Evolutionary conservation across 2,329 filamentous ascomycete species (phyloP).

Genomic region (Ophiostoma pallidulum): DNA sequence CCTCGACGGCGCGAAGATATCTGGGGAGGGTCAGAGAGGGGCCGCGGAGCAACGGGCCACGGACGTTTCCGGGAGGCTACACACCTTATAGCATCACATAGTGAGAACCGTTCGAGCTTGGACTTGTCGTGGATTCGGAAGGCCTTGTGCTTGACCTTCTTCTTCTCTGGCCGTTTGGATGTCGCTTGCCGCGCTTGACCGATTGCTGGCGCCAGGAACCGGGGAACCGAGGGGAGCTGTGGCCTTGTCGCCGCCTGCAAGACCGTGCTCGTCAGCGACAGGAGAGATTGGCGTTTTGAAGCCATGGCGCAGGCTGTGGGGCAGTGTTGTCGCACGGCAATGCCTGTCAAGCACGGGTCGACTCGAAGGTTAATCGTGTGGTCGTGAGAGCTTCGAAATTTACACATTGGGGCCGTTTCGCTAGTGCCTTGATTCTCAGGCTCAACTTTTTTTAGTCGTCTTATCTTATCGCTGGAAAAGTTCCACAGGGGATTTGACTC

Average conservation of each 20-base stretch:
- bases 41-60: too few relatives aligned
- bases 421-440: constrained; percentile 17
- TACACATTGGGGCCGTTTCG: neutral
- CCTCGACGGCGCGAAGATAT: constrained; percentile 86
- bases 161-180: constrained; percentile 45
- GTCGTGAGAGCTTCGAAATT: constrained; percentile 10
- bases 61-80: constrained; percentile 20
- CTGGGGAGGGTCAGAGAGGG: too few relatives aligned
- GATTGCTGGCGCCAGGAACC: constrained; percentile 38
- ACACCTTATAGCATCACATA: constrained; percentile 89
- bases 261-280: constrained; percentile 43
- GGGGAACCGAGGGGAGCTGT: constrained; percentile 34
- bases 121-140: constrained; percentile 58
- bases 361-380: neutral
- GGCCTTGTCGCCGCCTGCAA: constrained; percentile 34
- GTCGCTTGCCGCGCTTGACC: constrained; percentile 36
- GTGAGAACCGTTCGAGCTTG: constrained; percentile 61
- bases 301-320: constrained; percentile 37
- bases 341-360: neutral
- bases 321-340: constrained; percentile 16
- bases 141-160: constrained; percentile 53
- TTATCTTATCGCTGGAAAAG: constrained; percentile 16
- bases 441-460: neutral
- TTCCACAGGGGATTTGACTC: neutral
- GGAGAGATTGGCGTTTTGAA: constrained; percentile 43